phyloP scores from a whole-genome alignment of 768 basidiomycete genomes.

The Auricularia sp. region DNA sequence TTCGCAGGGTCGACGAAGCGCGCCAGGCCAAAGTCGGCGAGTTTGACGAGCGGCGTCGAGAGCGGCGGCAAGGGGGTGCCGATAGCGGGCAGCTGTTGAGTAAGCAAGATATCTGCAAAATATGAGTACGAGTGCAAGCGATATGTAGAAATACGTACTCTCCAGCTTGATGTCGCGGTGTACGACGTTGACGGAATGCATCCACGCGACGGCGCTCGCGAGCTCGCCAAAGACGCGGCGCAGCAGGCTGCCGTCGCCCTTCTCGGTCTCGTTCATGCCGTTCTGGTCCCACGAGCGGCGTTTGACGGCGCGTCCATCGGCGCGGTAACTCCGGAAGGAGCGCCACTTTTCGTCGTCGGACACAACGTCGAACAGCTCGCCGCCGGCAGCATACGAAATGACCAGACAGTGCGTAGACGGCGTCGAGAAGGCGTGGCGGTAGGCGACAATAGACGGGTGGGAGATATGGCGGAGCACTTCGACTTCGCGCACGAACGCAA shows the following conservation, averaged over 20 bases:
- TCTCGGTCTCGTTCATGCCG: slow-evolving; percentile 1
- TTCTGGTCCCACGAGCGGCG: background rate
- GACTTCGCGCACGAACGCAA: slow-evolving; percentile 74
- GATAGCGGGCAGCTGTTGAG: slow-evolving; percentile 32
- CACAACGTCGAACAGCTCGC: slow-evolving; percentile 72
- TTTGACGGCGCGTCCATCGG: background rate
- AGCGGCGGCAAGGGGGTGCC: slow-evolving; percentile 18
- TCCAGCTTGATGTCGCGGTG: slow-evolving; percentile 83
- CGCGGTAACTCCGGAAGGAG: slow-evolving; percentile 12
- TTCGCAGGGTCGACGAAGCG: slow-evolving; percentile 62
- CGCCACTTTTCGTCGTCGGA: slow-evolving; percentile 38
- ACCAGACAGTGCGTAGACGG: slow-evolving; percentile 68
- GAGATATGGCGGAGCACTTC: slow-evolving; percentile 78
- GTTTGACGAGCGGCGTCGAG: slow-evolving; percentile 57
- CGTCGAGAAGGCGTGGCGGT: slow-evolving; percentile 62
- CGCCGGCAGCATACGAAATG: slow-evolving; percentile 65
- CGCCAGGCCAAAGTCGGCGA: slow-evolving; percentile 86
- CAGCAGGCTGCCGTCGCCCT: slow-evolving; percentile 29
- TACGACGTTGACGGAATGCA: slow-evolving; percentile 77
- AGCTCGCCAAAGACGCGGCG: slow-evolving; percentile 69
- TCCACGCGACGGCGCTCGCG: slow-evolving; percentile 71
- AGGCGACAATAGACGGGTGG: slow-evolving; percentile 70
- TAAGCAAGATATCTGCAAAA: slow-evolving; percentile 62
- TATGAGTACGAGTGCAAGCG: background rate
- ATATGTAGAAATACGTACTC: slow-evolving; percentile 34